Evolutionary conservation across 371 early-diverging fungal species (phyloP).

Genomic region (Apophysomyces sp.): DNA sequence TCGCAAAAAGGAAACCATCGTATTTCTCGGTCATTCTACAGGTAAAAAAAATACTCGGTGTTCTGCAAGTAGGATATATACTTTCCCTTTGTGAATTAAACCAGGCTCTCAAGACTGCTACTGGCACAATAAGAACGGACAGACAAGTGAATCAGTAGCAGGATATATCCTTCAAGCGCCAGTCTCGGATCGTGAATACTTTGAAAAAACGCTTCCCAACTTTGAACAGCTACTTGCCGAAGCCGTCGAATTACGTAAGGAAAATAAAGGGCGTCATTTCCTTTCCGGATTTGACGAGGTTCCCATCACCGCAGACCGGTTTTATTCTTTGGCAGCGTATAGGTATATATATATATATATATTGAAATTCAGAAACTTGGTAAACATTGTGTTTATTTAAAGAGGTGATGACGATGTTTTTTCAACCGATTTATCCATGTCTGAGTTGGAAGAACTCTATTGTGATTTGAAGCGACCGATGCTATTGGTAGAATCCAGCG

Average conservation of each 20-base stretch:
- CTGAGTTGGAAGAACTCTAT: conserved; percentile 33
- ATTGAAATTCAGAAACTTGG: neutral
- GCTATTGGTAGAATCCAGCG: conserved; percentile 40
- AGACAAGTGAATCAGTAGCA: conserved; percentile 21
- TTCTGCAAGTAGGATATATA: neutral
- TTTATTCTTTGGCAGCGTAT: conserved; percentile 37
- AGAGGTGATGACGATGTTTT: conserved; percentile 63
- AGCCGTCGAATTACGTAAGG: conserved; percentile 32
- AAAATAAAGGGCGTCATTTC: conserved; percentile 42
- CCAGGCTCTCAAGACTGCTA: conserved; percentile 51
- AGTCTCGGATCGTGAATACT: conserved; percentile 52
- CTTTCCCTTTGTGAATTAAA: no score
- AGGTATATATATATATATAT: conserved; percentile 25
- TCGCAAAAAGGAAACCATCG: conserved; percentile 36
- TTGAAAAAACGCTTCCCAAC: conserved; percentile 18
- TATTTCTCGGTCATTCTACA: conserved; percentile 57
- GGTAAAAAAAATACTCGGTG: no score
- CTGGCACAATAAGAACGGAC: conserved; percentile 41
- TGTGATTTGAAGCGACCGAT: conserved; percentile 36
- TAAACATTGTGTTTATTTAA: neutral
- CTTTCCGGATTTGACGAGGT: conserved; percentile 26
- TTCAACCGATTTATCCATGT: conserved; percentile 49
- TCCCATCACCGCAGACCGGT: conserved; percentile 51
- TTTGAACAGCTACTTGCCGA: conserved; percentile 25
- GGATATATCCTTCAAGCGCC: conserved; percentile 56